A percentile compares a stretch with the other conserved stretches of the same genome.
phyloP scores from a whole-genome alignment of 208 protist genomes.

The Crithidia brevicula region DNA sequence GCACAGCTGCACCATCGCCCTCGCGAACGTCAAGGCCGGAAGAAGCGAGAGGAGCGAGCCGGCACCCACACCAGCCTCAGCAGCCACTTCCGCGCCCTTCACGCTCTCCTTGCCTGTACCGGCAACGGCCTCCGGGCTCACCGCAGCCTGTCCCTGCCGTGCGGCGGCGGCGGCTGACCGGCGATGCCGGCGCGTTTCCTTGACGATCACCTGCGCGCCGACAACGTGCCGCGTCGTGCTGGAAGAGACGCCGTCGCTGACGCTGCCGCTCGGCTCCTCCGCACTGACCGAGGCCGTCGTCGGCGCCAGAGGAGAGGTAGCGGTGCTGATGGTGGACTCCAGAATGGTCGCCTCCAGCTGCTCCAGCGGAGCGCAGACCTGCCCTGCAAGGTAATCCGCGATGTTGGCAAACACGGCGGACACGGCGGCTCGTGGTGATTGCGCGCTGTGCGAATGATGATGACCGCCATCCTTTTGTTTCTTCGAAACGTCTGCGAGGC shows the following conservation, averaged over 20 bases:
- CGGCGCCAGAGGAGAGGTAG: not conserved
- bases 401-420: conserved; percentile 3
- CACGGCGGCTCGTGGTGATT: not conserved
- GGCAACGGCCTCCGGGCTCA: too few species aligned
- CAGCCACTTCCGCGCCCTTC: not conserved
- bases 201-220: conserved; percentile 22
- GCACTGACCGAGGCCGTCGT: not conserved
- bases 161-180: not conserved
- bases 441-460: too few species aligned
- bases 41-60: conserved; percentile 1
- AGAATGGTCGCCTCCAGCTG: conserved; percentile 18
- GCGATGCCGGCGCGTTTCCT: conserved; percentile 23
- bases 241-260: not conserved
- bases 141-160: not conserved
- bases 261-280: conserved; percentile 2
- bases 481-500: too few species aligned
- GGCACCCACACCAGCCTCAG: not conserved
- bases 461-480: too few species aligned
- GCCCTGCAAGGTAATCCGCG: conserved; percentile 2
- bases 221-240: conserved; percentile 9
- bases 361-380: conserved; percentile 28
- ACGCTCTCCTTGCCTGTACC: not conserved
- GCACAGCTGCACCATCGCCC: conserved; percentile 26
- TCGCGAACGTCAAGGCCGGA: conserved; percentile 11
- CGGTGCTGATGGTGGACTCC: conserved; percentile 19